Base-by-base conservation (phyloP, 345 rosid genomes). In the Anacardium occidentale region DNA sequence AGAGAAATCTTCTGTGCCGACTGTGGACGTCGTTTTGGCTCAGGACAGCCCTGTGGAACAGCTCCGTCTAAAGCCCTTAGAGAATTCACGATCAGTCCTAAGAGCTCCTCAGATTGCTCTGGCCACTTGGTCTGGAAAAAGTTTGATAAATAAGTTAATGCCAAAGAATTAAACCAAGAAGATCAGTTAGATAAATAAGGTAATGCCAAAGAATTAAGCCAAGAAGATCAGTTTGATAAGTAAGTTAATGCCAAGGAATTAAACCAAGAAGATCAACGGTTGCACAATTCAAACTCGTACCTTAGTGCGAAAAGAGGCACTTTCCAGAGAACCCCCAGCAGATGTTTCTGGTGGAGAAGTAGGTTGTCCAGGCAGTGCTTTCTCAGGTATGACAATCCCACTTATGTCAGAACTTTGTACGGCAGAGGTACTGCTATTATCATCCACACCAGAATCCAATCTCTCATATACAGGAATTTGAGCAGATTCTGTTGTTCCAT, bases 31-130 rank as follows among this genome's bases (percentile, higher is more conserved):
- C 99, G 77, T 79, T 89, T 86, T 26, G 98, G 98, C 86, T 93
- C 99, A 11, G 93, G 97, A 78, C 95, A 93, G 75, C 96, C 92
- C 70, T 91, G 96, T 53, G 96, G 97, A 83, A 89, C 95, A 78
- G 91, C 95, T 79, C 97, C 96, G 73, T 96, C 99, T 59, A 90
- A 87, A 74, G 98, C 87, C 85, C 94, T 90, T 75, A 96, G 85
- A 65, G 98, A 96, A 82, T 96, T 91, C 17, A 96, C 93, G 78
- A 96, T 96, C 86, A 96, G 82, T 77, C 98, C 97, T 67, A 96
- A 75, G 42, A 96, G 93, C 87, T 96, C 99, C 88, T 91, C 99
- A 40, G 97, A 96, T 82, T 96, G 98, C 82, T 96, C 98, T 1
- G 97, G 96, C 97, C 98, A 91, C 85, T 93, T 93, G 51, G 98